Conservation (phyloP, 306 rosid species). For the Hippophae rhamnoides region DNA sequence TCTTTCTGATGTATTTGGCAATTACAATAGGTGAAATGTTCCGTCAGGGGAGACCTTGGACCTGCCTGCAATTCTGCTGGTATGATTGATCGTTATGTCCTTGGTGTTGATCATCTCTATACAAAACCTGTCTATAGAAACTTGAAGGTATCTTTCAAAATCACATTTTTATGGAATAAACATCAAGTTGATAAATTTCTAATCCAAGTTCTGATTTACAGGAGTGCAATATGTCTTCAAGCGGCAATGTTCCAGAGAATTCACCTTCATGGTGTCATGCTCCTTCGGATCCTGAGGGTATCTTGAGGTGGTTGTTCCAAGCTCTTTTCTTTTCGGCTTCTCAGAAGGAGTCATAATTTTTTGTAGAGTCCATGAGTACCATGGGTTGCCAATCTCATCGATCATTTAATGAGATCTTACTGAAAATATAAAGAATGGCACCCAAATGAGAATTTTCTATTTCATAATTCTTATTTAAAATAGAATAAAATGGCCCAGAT, state of each 20-base stretch:
- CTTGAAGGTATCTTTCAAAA: conserved; percentile 48
- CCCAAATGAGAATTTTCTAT: no score
- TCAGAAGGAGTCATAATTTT: not conserved
- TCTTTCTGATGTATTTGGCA: conserved; percentile 24
- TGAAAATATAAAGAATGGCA: no score
- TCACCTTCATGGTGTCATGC: conserved; percentile 84
- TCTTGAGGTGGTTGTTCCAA: conserved; percentile 56
- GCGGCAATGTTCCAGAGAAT: conserved; percentile 52
- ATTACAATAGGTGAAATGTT: conserved; percentile 62
- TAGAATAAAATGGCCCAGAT: no score
- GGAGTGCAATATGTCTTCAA: conserved; percentile 59
- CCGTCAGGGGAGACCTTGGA: conserved; percentile 74
- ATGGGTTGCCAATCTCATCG: not conserved
- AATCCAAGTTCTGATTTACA: conserved; percentile 31
- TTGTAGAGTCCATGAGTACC: not conserved
- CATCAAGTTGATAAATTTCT: conserved; percentile 18
- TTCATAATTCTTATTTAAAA: no score
- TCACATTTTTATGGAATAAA: not conserved
- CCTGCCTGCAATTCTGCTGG: conserved; percentile 93
- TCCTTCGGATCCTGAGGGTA: conserved; percentile 95
- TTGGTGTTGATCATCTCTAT: conserved; percentile 67
- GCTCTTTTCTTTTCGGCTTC: conserved; percentile 9
- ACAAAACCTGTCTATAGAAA: conserved; percentile 73
- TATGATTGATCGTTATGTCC: conserved; percentile 78
- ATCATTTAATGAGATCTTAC: not conserved